These are phyloP conservation scores for Avena atlantica DNA, from an alignment of 176 grass and related monocot genomes.

Conservation along the genomic window DNA sequence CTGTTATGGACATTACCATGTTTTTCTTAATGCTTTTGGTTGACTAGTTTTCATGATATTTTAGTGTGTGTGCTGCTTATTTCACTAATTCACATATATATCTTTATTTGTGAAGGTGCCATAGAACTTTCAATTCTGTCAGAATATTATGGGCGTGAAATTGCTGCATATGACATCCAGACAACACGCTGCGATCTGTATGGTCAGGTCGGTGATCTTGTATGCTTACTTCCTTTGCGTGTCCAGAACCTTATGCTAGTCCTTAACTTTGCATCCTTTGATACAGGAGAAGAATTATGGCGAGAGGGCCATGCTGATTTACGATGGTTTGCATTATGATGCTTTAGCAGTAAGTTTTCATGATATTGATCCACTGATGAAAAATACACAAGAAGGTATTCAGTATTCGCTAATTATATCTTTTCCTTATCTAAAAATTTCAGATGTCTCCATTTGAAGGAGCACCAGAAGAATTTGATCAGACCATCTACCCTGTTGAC, in stretches of 20 bases:
- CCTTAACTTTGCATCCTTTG: slow-evolving; percentile 37
- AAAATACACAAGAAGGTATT: slow-evolving; percentile 1
- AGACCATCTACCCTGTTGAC: slow-evolving; percentile 80
- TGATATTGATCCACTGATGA: slow-evolving; percentile 9
- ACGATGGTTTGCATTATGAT: slow-evolving; percentile 96
- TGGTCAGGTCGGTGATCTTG: slow-evolving; percentile 70
- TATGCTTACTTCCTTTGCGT: background rate
- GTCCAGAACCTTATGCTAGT: background rate
- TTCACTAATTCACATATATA: background rate
- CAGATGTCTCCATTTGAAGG: slow-evolving; percentile 91
- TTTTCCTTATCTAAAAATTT: slow-evolving; percentile 20
- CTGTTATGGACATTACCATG: background rate
- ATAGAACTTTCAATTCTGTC: slow-evolving; percentile 93
- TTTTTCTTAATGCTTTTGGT: background rate
- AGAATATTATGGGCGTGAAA: slow-evolving; percentile 87
- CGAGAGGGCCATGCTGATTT: slow-evolving; percentile 95
- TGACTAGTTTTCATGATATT: background rate
- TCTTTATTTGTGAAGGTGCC: slow-evolving; percentile 61
- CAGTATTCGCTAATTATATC: background rate
- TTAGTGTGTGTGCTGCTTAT: slow-evolving; percentile 6
- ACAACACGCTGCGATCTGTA: slow-evolving; percentile 91
- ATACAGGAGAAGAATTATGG: slow-evolving; percentile 77
- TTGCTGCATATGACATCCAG: slow-evolving; percentile 96
- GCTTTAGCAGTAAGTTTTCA: slow-evolving; percentile 85
- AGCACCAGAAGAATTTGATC: slow-evolving; percentile 96